Evolutionary conservation across 345 rosid genomes (phyloP), one percentile per base, ranked within the genome.

Genomic region (Citrus inodora): DNA sequence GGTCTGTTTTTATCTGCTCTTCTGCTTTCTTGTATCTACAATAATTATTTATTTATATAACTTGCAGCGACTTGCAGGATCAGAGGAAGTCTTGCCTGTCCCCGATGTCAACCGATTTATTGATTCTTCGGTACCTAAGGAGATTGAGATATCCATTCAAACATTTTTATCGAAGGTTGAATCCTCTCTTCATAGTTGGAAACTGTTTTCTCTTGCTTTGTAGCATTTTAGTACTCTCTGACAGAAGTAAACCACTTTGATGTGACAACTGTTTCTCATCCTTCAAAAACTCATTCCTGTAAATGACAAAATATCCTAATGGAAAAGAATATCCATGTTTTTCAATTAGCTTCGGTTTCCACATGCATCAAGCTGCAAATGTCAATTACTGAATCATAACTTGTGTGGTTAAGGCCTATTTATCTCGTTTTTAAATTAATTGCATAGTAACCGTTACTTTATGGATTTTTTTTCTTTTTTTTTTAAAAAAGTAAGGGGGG

Each of bases 21-120:
- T 56, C 69, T 35, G 73, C 70, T 77, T 63, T 70, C 51, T 71
- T 63, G 17, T 67, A 35, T 71, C 72, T 80, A 70, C 62, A 46
- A 63, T 84, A 66, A 77, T 76, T 65, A 66, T 61, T 73, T 80
- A 71, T 60, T 60, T 72, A 59, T 55, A 82, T 51, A 81, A 77
- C 84, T 79, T 86, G 84, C 93, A 95, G 98, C 93, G 91, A 65
- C 83, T 93, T 76, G 93, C 94, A 53, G 95, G 90, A 75, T 87
- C 89, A 67, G 98, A 95, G 79, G 98, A 95, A 86, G 84, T 87
- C 46, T 73, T 89, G 70, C 95, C 94, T 78, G 66, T 81, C 67
- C 88, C 90, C 35, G 87, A 81, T 64, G 74, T 80, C 83, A 84
- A 78, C 76, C 90, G 64, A 75, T 83, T 85, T 76, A 25, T 78